Evolutionary conservation across 495 filamentous ascomycete genomes (phyloP), one percentile per base, ranked within the genome.

Genomic region (Elasticomyces elasticus): DNA sequence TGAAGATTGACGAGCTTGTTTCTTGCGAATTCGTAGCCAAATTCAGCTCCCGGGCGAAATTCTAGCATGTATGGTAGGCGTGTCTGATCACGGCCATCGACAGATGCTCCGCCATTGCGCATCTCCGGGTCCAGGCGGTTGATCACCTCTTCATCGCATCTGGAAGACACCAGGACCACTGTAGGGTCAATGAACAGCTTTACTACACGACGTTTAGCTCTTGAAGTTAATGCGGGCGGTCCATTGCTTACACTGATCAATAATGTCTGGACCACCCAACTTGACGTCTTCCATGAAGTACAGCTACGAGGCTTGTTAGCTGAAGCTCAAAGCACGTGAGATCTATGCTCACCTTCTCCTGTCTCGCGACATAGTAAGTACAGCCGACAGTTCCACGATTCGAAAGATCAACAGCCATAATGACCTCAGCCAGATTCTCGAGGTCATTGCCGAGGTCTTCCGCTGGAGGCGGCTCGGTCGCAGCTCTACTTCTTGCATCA

Each of bases 221-320:
- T 26, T 24, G 31, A 15, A 15, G 5, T 30, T 5, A 58, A 24
- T 1, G 1, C n/a, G 43, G 41, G 41, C 28, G 17, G 17, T 1
- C 11, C 12, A 19, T 12, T 9, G 69, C 75, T 54, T 59, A 85
- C 83, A 66, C 49, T 70, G 79, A 62, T 94, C 81, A 24, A 95
- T 72, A 22, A 81, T 73, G 33, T 91, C 87, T 15, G 82, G 66
- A 7, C 78, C 79, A 2, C 84, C 84, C 42, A 82, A 74, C 31
- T 77, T 76, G n/a, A 85, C 76, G 63, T 97, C 92, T 59, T 90
- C 83, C 62, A 94, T 79, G 45, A 96, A 69, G 28, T 84, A 85
- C 12, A 98, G 67, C 44, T n/a, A n/a, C n/a, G n/a, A n/a, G n/a
- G n/a, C n/a, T n/a, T n/a, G n/a, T n/a, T n/a, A n/a, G n/a, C n/a